Conservation (phyloP, 768 basidiomycete species). For the Sarcodon aspratus region DNA sequence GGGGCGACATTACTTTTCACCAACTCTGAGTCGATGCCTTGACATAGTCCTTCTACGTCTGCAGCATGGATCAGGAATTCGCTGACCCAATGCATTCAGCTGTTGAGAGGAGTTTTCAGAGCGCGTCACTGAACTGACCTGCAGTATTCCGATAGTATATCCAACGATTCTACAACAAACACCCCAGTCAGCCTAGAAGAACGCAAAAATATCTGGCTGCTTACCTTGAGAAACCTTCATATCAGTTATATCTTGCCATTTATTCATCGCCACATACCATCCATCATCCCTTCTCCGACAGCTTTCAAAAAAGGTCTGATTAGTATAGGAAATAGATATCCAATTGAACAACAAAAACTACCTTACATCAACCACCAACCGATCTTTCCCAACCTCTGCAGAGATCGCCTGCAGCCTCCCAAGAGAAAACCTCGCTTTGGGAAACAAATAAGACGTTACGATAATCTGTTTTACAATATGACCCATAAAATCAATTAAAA, state of each 20-base stretch:
- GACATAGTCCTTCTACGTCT: constrained; percentile 96
- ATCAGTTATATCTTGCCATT: constrained; percentile 95
- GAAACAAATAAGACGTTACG: constrained; percentile 95
- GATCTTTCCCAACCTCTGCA: constrained; percentile 62
- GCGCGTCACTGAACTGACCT: constrained; percentile 31
- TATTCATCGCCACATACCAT: constrained; percentile 98
- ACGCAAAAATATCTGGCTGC: constrained; percentile 1
- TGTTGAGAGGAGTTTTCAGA: background rate
- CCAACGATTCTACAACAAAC: constrained; percentile 52
- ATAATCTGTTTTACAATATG: constrained; percentile 86
- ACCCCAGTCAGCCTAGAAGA: background rate
- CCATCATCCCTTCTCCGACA: constrained; percentile 65
- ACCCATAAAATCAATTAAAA: background rate
- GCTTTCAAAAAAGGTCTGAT: constrained; percentile 27
- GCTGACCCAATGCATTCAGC: constrained; percentile 15
- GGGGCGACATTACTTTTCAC: constrained; percentile 47
- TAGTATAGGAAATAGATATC: too few relatives aligned
- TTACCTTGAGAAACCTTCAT: constrained; percentile 82
- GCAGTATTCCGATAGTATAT: constrained; percentile 69
- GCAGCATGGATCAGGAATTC: constrained; percentile 96
- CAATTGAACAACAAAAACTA: constrained; percentile 16
- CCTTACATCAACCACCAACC: constrained; percentile 92
- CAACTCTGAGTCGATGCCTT: constrained; percentile 88
- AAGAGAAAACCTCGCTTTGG: constrained; percentile 65
- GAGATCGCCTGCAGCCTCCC: constrained; percentile 58